Evolutionary conservation across 441 rosid genomes (phyloP), one percentile per base, ranked within the genome.

Genomic region (Brassica balearica): DNA sequence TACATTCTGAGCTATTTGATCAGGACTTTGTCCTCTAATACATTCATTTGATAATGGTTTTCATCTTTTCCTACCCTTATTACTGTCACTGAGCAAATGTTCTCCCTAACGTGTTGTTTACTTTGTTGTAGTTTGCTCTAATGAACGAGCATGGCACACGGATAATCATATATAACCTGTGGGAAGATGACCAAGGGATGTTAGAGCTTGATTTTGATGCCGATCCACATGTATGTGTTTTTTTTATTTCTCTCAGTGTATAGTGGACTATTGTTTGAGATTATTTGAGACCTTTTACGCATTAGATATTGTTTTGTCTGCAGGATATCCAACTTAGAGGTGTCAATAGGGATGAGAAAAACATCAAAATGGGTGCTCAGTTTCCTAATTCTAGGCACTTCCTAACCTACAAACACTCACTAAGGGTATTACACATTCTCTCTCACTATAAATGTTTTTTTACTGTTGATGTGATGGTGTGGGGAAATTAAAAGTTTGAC

Each of bases 161-260:
- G 3, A 84, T 93, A 80, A 84, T 91, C 59, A 88, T 93, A 72
- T 93, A 93, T 85, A 90, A 93, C 74, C 93, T 93, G 51, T 93
- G 97, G 97, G 96, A 91, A 83, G 92, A 93, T 85, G 97, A 93
- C 70, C 80, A 87, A 85, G 94, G 96, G 67, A 72, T 85, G 41
- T 77, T 82, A 74, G 97, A 93, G 74, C 94, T 93, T 60, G 97
- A 91, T 84, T 91, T 91, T 81, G 88, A 84, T 71, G 58, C 88
- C 23, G 92, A 93, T 76, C 82, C 81, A 53, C 81, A 87, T 53
- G 98, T 94, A 82, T 55, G 87, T 73, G 14, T 29, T 46, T 73
- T 43, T 62, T 27, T 41, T 23, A 2, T 15, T 48, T 25, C 27
- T 3, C 56, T 65, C 55, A 51, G 1, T 48, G 5, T 53, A 20